A percentile compares a stretch with the other conserved stretches of the same genome.
Conservation (phyloP, 2,329 filamentous ascomycete genomes). For the Fusarium agapanthi region DNA sequence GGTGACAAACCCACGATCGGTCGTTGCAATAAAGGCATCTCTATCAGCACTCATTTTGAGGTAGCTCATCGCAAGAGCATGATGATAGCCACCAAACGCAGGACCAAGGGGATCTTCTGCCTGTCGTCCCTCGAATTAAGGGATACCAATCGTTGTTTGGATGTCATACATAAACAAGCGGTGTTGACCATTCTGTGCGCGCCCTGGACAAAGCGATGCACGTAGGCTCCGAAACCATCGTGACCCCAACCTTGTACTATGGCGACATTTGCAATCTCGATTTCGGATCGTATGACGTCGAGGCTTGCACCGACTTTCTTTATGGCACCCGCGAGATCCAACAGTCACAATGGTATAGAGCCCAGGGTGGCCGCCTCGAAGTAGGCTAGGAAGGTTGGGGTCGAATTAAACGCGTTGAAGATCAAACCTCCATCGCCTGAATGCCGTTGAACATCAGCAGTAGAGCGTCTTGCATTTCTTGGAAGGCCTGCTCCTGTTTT, state of each 20-base stretch:
- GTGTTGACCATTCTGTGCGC: not conserved
- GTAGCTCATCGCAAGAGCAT: not conserved
- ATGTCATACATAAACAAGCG: not conserved
- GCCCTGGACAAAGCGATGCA: not conserved
- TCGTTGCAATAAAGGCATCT: not conserved
- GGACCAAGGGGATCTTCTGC: not conserved
- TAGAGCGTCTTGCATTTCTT: not conserved
- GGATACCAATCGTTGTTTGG: too few relatives aligned
- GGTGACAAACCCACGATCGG: not conserved
- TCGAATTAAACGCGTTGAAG: not conserved
- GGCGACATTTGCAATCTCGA: not conserved
- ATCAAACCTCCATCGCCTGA: not conserved
- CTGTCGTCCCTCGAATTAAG: not conserved
- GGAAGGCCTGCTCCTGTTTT: not conserved
- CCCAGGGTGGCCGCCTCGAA: not conserved
- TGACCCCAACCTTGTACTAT: not conserved
- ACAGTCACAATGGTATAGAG: not conserved
- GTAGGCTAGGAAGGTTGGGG: not conserved
- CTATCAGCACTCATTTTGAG: not conserved
- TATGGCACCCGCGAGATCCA: not conserved
- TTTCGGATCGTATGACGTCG: not conserved
- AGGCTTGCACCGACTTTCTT: not conserved
- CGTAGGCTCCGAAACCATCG: not conserved
- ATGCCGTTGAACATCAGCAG: not conserved
- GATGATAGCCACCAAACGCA: not conserved